These are phyloP conservation scores for thale cress (Arabidopsis thaliana) DNA, from an alignment of 345 rosid genomes.

Conservation along the genomic window DNA sequence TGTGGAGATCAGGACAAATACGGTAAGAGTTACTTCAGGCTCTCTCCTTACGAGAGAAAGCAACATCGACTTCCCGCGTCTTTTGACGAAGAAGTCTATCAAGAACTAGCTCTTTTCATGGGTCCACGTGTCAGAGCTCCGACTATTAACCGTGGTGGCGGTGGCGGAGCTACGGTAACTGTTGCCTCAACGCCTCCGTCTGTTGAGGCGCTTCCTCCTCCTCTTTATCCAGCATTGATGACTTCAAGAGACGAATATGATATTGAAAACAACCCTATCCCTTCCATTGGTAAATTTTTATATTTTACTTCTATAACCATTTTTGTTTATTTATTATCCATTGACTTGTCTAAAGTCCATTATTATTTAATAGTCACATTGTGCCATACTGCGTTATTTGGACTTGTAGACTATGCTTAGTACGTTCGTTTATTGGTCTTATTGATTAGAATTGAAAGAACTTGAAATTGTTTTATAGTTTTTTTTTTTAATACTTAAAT, in stretches of 20 bases:
- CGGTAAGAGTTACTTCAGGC: constrained; percentile 94
- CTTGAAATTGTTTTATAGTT: neutral
- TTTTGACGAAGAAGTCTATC: constrained; percentile 93
- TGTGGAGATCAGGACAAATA: constrained; percentile 68
- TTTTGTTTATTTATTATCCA: constrained; percentile 10
- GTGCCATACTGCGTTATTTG: constrained; percentile 21
- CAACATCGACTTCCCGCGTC: constrained; percentile 89
- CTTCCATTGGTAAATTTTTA: constrained; percentile 33
- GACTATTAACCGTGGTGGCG: constrained; percentile 24
- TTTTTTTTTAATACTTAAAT: neutral
- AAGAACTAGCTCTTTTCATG: constrained; percentile 93
- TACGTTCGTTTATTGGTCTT: constrained; percentile 18
- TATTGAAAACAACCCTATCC: constrained; percentile 23
- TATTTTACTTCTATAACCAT: neutral
- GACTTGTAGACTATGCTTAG: constrained; percentile 26
- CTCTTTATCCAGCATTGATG: constrained; percentile 55
- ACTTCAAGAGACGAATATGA: constrained; percentile 38
- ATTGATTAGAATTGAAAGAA: constrained; percentile 13
- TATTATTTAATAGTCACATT: constrained; percentile 28
- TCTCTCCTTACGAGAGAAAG: constrained; percentile 94
- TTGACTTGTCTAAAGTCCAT: constrained; percentile 26
- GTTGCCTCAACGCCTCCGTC: constrained; percentile 27
- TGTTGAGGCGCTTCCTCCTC: constrained; percentile 50
- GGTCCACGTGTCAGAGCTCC: constrained; percentile 78
- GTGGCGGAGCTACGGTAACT: constrained; percentile 20